Conservation (phyloP, 2,329 filamentous ascomycete species). For the Claviceps arundinis region DNA sequence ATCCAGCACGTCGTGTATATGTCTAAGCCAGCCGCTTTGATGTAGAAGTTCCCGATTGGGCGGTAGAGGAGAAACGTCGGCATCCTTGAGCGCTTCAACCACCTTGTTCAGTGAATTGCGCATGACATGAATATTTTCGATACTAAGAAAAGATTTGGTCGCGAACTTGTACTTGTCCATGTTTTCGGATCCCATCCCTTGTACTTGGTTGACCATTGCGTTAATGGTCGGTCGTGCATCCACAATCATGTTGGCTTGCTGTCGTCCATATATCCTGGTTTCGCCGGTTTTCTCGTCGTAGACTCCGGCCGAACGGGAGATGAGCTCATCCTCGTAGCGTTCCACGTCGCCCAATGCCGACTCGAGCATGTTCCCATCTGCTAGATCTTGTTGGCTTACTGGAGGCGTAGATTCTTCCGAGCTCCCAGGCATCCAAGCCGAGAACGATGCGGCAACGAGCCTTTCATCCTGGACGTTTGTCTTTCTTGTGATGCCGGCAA, state of each 20-base stretch:
- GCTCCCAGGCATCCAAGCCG: conserved; percentile 18
- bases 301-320: conserved; percentile 26
- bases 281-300: conserved; percentile 48
- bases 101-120: conserved; percentile 78
- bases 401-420: conserved; percentile 22
- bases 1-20: conserved; percentile 73
- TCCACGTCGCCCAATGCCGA: conserved; percentile 49
- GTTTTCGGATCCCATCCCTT: conserved; percentile 88
- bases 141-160: conserved; percentile 82
- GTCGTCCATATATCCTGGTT: conserved; percentile 70
- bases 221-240: conserved; percentile 92
- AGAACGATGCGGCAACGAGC: conserved; percentile 83
- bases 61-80: conserved; percentile 70
- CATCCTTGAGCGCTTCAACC: conserved; percentile 81
- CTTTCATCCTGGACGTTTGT: conserved; percentile 93
- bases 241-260: conserved; percentile 88
- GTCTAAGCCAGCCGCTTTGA: conserved; percentile 82
- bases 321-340: conserved; percentile 54
- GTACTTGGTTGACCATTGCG: conserved; percentile 84
- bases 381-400: conserved; percentile 38
- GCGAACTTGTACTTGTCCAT: conserved; percentile 95
- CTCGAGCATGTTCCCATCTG: conserved; percentile 21
- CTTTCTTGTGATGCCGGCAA: conserved; percentile 74
- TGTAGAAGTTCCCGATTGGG: conserved; percentile 70
- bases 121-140: conserved; percentile 99